Base-by-base conservation (phyloP, 2,329 filamentous ascomycete species). In the Lachnellula cervina region DNA sequence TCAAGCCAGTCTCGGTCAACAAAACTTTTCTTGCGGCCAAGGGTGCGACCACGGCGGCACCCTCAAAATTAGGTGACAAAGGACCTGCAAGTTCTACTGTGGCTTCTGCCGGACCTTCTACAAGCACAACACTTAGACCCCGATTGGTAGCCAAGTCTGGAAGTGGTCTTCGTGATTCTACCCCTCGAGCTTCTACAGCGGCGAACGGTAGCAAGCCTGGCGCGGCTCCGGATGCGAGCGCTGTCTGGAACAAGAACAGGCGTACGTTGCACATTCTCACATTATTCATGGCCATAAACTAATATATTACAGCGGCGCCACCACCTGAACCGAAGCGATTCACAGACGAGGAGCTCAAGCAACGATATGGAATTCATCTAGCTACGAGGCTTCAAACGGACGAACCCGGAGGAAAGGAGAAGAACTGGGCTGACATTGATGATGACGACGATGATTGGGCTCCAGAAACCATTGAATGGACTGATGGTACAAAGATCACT, bases 371-470 rank as follows among this genome's bases (percentile, higher is more conserved):
- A 34, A 94, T 94, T 66, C 90, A 94, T 69, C 81, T 95, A 73
- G 88, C 89, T 55, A 90, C 81, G 64, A 85, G 90, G 64, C 75
- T 94, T 55, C 86, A 90, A 61, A 81, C 87, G 49, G 88, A 93
- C 62, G 88, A 91, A 32, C 28, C 28, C 68, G 72, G 78, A 52
- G 82, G 83, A 56, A 88, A 88, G 57, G 87, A 91, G 65, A 84
- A 86, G 34, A 93, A 92, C 69, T 95, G 90, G 90, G 90, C 89
- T 23, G 90, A 95, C 67, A 92, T 93, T 58, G 90, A 94, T 59
- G 90, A 94, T 56, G 89, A 94, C 61, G 88, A 92, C 66, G 90
- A 94, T 38, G 89, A 93, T 66, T 93, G 89, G 88, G 87, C 86
- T 14, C 89, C 89, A 2, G 89, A 94, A 61, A 84, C 87, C 51